Evolutionary conservation across 345 rosid species (phyloP).

Genomic region (Turritis glabra): DNA sequence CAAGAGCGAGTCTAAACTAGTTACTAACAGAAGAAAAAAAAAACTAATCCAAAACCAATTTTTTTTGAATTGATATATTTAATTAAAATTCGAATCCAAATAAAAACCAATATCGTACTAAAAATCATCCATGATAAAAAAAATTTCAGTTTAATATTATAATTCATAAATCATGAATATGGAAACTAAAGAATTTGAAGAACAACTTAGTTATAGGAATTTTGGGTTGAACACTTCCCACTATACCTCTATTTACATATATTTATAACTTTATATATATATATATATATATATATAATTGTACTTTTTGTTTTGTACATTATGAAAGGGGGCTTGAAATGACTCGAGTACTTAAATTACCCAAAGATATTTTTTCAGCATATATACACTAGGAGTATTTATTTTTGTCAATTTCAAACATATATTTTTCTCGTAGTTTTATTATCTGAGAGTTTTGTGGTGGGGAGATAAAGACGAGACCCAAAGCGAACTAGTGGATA

Average conservation of each 20-base stretch:
- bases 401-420: too few relatives aligned
- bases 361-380: background rate
- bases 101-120: background rate
- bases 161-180: background rate
- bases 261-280: too few relatives aligned
- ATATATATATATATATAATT: background rate
- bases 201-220: background rate
- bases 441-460: background rate
- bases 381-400: too few relatives aligned
- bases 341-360: background rate
- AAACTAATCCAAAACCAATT: background rate
- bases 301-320: background rate
- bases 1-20: too few relatives aligned
- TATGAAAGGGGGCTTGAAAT: background rate
- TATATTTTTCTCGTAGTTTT: background rate
- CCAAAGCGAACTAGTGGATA: conserved; percentile 21
- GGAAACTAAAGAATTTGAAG: background rate
- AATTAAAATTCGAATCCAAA: background rate
- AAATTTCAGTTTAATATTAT: too few relatives aligned
- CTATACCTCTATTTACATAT: background rate
- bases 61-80: background rate
- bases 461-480: conserved; percentile 23
- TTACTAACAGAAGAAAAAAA: background rate
- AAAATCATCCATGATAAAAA: too few relatives aligned
- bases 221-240: background rate